Percentiles rank a stretch among this genome's conserved stretches.
These are phyloP conservation scores for Kazachstania sp. DNA, from an alignment of 1,139 yeast genomes.

Conservation along the genomic window DNA sequence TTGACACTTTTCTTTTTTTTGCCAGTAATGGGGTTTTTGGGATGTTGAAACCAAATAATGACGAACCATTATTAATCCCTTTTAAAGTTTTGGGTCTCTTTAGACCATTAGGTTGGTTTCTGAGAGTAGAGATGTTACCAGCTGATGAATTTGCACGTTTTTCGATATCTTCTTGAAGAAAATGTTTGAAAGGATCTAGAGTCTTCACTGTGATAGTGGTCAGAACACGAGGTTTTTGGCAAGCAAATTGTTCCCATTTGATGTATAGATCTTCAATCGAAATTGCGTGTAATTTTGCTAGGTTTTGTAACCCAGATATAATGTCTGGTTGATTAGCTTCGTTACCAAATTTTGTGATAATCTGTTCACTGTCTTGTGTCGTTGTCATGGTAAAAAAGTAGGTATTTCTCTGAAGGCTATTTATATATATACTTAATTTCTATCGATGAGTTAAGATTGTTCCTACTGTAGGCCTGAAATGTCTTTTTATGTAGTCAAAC, in stretches of 20 bases:
- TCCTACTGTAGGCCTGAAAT: no score
- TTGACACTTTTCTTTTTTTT: conserved; percentile 32
- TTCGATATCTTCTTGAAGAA: conserved; percentile 53
- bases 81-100: conserved; percentile 32
- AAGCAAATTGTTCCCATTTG: conserved; percentile 81
- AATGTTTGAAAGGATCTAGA: conserved; percentile 41
- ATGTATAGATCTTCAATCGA: conserved; percentile 62
- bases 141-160: conserved; percentile 26
- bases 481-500: no score
- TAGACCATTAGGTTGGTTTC: conserved; percentile 5
- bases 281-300: conserved; percentile 41
- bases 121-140: conserved; percentile 5
- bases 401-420: no score
- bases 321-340: conserved; percentile 39
- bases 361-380: conserved; percentile 23
- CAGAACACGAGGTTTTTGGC: conserved; percentile 40
- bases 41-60: conserved; percentile 31
- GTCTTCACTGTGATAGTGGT: conserved; percentile 38
- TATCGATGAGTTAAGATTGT: no score
- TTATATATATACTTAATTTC: no score
- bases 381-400: no score
- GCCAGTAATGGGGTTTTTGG: conserved; percentile 36
- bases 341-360: conserved; percentile 41
- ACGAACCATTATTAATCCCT: conserved; percentile 30
- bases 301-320: conserved; percentile 36